Evolutionary conservation across 164 flowering plant genomes (phyloP).

Genomic region (Stephania japonica): DNA sequence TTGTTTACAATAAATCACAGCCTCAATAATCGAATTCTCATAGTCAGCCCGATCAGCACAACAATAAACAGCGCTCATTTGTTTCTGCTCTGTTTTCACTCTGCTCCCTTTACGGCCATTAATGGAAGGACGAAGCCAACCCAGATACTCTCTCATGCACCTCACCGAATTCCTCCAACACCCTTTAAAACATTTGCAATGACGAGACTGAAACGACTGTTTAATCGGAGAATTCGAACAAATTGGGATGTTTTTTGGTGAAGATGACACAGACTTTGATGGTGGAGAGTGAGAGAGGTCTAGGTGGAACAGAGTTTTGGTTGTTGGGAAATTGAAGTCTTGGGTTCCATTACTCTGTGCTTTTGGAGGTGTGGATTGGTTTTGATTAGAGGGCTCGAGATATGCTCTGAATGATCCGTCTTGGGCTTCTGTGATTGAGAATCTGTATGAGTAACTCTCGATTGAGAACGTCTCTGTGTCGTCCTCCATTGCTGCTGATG

Average conservation of each 20-base stretch:
- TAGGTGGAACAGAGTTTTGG: neutral
- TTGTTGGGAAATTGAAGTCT: conserved; percentile 6
- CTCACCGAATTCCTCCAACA: neutral
- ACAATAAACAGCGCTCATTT: neutral
- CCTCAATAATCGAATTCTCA: conserved; percentile 7
- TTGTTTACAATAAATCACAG: conserved; percentile 6
- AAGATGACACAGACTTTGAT: neutral
- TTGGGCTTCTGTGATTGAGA: neutral
- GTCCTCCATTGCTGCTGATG: neutral
- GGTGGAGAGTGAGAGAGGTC: neutral
- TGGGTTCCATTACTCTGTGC: neutral
- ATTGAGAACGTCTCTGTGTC: neutral
- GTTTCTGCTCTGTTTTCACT: neutral
- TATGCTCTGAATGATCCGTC: conserved; percentile 26
- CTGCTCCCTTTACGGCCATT: neutral
- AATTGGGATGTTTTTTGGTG: neutral
- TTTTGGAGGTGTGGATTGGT: conserved; percentile 13
- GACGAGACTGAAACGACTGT: neutral
- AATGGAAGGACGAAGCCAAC: neutral
- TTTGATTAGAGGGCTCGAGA: conserved; percentile 37
- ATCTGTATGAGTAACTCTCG: conserved; percentile 7
- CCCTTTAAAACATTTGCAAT: neutral
- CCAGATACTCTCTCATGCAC: neutral
- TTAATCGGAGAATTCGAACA: neutral
- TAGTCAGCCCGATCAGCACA: neutral